Evolutionary conservation across 2,329 filamentous ascomycete species (phyloP).

Genomic region (Exophiala calicioides): DNA sequence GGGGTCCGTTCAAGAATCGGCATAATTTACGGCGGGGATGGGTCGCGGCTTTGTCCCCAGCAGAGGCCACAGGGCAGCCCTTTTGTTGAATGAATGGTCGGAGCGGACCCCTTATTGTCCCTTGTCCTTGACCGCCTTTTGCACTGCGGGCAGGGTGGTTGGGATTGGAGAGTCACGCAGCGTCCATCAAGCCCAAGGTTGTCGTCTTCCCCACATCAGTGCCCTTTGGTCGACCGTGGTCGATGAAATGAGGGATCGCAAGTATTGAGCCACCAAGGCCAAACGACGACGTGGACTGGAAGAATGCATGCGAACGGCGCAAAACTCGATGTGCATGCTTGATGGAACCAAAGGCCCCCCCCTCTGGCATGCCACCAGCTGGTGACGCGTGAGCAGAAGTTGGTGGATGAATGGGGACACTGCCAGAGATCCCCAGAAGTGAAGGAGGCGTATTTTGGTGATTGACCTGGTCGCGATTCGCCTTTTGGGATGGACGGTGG

Average conservation of each 20-base stretch:
- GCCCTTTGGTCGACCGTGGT: slow-evolving; percentile 14
- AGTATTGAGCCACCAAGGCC: slow-evolving; percentile 1
- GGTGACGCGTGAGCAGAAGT: no score
- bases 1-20: not conserved
- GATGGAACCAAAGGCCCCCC: no score
- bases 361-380: no score
- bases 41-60: no score
- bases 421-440: no score
- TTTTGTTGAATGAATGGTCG: no score
- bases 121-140: slow-evolving; percentile 23
- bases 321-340: no score
- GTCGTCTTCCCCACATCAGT: slow-evolving; percentile 16
- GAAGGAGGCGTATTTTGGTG: no score
- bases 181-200: slow-evolving; percentile 7
- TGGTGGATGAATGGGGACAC: slow-evolving; percentile 1
- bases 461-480: slow-evolving; percentile 5
- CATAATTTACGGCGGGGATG: not conserved
- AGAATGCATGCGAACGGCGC: no score
- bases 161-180: slow-evolving; percentile 16
- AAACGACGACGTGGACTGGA: no score
- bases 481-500: not conserved
- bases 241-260: no score
- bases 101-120: slow-evolving; percentile 13
- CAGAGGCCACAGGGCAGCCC: no score
- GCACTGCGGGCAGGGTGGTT: slow-evolving; percentile 2